Evolutionary conservation across 768 basidiomycete genomes (phyloP), one percentile per base, ranked within the genome.

Genomic region (Suillus alpinus): DNA sequence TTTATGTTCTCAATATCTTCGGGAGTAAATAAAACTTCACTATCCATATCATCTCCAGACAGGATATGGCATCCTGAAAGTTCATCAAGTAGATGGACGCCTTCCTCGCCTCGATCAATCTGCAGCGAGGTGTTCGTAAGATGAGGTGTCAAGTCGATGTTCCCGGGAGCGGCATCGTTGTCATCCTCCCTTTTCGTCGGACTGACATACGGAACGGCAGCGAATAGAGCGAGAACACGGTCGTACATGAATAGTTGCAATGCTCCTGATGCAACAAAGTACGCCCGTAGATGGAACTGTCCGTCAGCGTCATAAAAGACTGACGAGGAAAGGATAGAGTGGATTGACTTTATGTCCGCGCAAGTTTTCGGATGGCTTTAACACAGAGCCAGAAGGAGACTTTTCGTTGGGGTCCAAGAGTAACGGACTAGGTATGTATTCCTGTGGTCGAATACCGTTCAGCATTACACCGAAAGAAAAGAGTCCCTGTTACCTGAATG

Each of bases 61-160:
- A 89, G 67, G 53, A 92, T 74, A 49, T 71, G 80, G 64, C 83
- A 84, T 2, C 90, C 91, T 31, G 86, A 71, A 6, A 98, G 79
- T 71, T 98, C 95, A 60, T 88, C 85, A 40, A 97, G 79, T 44
- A 95, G 77, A 49, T 87, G 82, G 4, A 98, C 94, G 43, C 82
- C 81, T 50, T 83, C 82, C 65, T 93, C 89, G 2, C 87, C 86
- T 23, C 73, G 75, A 20, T 86, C 80, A 3, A 73, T 79, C 72
- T 97, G 96, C 14, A 97, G 78, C 20, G 90, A 94, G 0, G 95
- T 95, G 69, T 98, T 99, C 49, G 96, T 98, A 20, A 98, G 79
- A 75, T 98, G 95, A 3, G 89, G 82, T 7, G 76, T 66, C 14
- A 98, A 81, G 69, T 91, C 81, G 14, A 84, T 63, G 1, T 57